Evolutionary conservation across 345 rosid genomes (phyloP), one percentile per base, ranked within the genome.

Genomic region (Aegle marmelos): DNA sequence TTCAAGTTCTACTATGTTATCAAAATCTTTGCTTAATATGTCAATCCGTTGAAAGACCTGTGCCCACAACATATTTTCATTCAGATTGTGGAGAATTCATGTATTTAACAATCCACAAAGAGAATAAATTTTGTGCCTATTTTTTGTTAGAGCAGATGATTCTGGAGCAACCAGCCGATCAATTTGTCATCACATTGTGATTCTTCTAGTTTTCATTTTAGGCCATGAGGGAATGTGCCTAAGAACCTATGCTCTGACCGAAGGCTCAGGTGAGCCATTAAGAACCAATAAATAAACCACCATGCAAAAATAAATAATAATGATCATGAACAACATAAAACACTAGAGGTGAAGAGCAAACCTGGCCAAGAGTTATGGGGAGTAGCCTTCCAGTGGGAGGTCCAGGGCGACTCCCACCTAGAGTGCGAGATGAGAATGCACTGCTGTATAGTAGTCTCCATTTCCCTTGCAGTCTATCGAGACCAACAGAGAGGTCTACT

Each of bases 41-140:
- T 95, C 99, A 41, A 95, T 95, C 78, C 99, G 83, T 83, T 95
- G 99, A 85, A 91, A 93, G 56, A 95, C 99, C 98, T 95, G 79
- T 58, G 16, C 24, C 74, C 30, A 58, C 50, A 19, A 74, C 19
- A 63, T 24, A 50, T 25, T 4, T 33, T 60, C 59, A 25, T 24
- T 76, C 22, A 57, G 54, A 76, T 36, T 13, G 14, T 2, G 21
- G 56, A 34, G 56, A 66, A 56, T 14, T 54, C 77, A 27, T 62
- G 17, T 37, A 10, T 37, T 33, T 65, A 13, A 2, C 0, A 19
- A 62, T 10, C 9, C 48, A 30, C 19, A 36, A 36, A 31, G n/a
- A 64, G 30, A 10, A 57, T n/a, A 59, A n/a, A 61, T 45, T 62
- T 50, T 34, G 28, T 28, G 50, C 41, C 17, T 28, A 33, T 50